Percentiles rank a stretch among this genome's conserved stretches.
These are phyloP conservation scores for Trichoderma sp. DNA, from an alignment of 2,329 filamentous ascomycete genomes.

Conservation along the genomic window DNA sequence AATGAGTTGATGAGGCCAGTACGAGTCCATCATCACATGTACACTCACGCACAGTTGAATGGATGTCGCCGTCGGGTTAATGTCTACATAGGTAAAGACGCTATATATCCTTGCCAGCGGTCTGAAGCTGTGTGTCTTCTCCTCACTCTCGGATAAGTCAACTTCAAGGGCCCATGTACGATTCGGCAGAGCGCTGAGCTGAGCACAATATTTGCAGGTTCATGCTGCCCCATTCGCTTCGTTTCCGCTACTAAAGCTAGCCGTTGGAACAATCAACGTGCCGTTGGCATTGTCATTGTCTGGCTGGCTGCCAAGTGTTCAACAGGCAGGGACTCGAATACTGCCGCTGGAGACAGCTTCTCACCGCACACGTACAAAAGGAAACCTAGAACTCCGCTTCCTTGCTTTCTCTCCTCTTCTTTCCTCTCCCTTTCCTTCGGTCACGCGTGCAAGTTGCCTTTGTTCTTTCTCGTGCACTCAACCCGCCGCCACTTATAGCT, in stretches of 20 bases:
- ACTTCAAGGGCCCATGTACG: conserved; percentile 1
- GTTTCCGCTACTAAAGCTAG: not conserved
- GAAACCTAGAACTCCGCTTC: not conserved
- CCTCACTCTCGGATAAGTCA: not conserved
- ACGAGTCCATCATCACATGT: not conserved
- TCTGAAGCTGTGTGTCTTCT: not conserved
- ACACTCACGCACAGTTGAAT: not conserved
- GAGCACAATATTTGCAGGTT: not conserved
- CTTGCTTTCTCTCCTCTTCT: not conserved
- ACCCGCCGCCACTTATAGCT: too few species aligned
- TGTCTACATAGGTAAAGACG: not conserved
- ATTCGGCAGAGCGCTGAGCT: not conserved
- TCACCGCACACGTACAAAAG: conserved; percentile 22
- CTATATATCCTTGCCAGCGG: not conserved
- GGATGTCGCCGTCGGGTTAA: not conserved
- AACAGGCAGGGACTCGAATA: conserved; percentile 7
- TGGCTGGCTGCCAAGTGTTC: not conserved
- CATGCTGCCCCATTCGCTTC: not conserved
- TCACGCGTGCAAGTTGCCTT: not conserved
- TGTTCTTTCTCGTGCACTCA: not conserved
- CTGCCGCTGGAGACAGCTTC: conserved; percentile 9
- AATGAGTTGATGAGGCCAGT: not conserved
- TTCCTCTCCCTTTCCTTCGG: not conserved
- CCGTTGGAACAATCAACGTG: too few species aligned
- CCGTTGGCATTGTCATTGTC: not conserved